Evolutionary conservation across 2,329 filamentous ascomycete genomes (phyloP), one percentile per base, ranked within the genome.

Genomic region (Immersiporthe knoxdaviesiana): DNA sequence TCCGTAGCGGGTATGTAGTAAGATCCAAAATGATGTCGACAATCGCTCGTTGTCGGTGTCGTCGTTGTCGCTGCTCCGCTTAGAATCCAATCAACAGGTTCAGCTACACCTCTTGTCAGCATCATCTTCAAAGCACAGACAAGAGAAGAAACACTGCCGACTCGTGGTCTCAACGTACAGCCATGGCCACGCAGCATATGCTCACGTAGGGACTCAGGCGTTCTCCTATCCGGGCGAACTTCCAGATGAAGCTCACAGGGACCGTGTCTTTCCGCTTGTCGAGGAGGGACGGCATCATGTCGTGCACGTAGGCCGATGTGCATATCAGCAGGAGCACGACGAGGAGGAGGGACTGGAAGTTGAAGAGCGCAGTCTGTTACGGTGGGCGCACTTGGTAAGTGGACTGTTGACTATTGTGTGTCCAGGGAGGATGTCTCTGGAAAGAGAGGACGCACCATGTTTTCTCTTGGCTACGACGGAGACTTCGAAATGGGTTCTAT

Each of bases 311-410:
- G 72, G 96, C 90, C 81, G 92, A 94, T 68, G 96, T 97, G 87
- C 96, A 99, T 78, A 98, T 97, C 75, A 97, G 89, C 74, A 99
- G 91, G 65, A 99, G 90, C 76, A 99, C 90, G 74, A 97, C 95
- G 76, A 98, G 89, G 75, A 99, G 88, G 75, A 98, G 91, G 70
- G 94, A 97, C 81, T 97, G 94, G 85, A 99, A 98, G 84, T 98
- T 98, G 90, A 99, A 97, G 77, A 99, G 91, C 67, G 96, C 96
- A 70, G 96, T 92, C 96, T 97, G 77, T 30, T 66, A 94, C 97
- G 77, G 44, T 70, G 44, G 47, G 59, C 62, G 69, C 67, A 58
- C 61, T 63, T 70, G 68, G 72, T 70, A 56, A 66, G 65, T 37
- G 24, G 24, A n/a, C 18, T 47, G 32, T 18, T 39, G 18, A n/a